Percentiles rank a stretch among this genome's conserved stretches.
These are phyloP conservation scores for Pisolithus thermaeus DNA, from an alignment of 1,284 basidiomycete genomes.

Conservation along the genomic window DNA sequence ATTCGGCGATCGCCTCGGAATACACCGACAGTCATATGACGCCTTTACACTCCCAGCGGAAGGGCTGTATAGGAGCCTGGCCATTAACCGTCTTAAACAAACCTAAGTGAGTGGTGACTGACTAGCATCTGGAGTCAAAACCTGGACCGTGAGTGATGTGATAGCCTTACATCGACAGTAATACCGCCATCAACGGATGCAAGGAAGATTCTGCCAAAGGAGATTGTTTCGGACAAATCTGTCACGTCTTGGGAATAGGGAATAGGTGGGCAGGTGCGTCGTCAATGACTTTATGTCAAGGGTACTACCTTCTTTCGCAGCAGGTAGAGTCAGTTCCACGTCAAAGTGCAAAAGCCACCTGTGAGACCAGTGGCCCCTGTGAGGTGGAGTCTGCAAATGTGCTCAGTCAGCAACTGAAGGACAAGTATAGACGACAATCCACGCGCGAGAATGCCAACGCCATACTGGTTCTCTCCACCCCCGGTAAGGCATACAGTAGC, in stretches of 20 bases:
- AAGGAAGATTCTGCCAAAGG: constrained; percentile 30
- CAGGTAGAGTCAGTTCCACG: constrained; percentile 31
- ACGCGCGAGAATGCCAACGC: constrained; percentile 41
- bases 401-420: neutral
- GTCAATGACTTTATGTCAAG: constrained; percentile 30
- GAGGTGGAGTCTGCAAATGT: constrained; percentile 6
- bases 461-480: constrained; percentile 27
- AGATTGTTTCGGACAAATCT: constrained; percentile 25
- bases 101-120: constrained; percentile 28
- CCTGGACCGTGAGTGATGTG: neutral
- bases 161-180: constrained; percentile 23
- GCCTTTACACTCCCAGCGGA: no score
- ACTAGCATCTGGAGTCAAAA: constrained; percentile 22
- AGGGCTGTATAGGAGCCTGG: no score
- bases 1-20: no score
- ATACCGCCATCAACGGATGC: constrained; percentile 25
- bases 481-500: constrained; percentile 32
- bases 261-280: constrained; percentile 30
- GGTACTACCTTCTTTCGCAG: constrained; percentile 11
- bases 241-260: constrained; percentile 30
- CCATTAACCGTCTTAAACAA: constrained; percentile 27
- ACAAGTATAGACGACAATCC: neutral
- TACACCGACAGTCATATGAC: no score
- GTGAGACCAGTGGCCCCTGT: constrained; percentile 3
- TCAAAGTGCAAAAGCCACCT: constrained; percentile 22